Conservation (phyloP, 805 yeast genomes). For the Kodamaea restingae region DNA sequence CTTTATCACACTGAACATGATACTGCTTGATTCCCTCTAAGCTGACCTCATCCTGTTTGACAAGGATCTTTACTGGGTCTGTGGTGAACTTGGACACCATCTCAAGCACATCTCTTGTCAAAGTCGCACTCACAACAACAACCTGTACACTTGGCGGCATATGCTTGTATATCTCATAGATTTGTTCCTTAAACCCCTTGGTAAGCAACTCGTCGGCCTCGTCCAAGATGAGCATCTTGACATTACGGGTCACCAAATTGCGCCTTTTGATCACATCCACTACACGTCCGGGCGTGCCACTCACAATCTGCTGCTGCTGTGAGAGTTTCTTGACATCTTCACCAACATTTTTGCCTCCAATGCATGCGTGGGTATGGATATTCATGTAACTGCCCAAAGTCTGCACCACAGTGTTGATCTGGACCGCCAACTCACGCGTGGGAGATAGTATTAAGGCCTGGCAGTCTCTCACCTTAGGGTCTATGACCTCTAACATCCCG, state of each 20-base stretch:
- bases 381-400: constrained; percentile 89
- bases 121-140: constrained; percentile 91
- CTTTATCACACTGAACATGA: constrained; percentile 85
- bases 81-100: constrained; percentile 90
- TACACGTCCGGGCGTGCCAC: constrained; percentile 98
- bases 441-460: constrained; percentile 96
- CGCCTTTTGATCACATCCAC: constrained; percentile 93
- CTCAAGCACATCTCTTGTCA: constrained; percentile 87
- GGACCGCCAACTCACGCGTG: constrained; percentile 95
- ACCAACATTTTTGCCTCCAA: constrained; percentile 90
- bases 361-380: constrained; percentile 90
- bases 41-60: constrained; percentile 90
- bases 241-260: constrained; percentile 70
- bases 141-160: constrained; percentile 87
- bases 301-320: constrained; percentile 87
- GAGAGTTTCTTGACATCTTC: constrained; percentile 84
- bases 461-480: constrained; percentile 64
- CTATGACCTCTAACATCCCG: constrained; percentile 68
- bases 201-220: constrained; percentile 96
- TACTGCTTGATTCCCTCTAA: constrained; percentile 93
- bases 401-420: constrained; percentile 89
- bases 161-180: constrained; percentile 82
- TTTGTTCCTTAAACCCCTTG: constrained; percentile 93
- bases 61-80: constrained; percentile 90
- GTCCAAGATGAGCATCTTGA: constrained; percentile 92